A percentile compares a stretch with the other conserved stretches of the same genome.
Conservation (phyloP, 2,329 filamentous ascomycete genomes). For the Dactylellina parvicollis region DNA sequence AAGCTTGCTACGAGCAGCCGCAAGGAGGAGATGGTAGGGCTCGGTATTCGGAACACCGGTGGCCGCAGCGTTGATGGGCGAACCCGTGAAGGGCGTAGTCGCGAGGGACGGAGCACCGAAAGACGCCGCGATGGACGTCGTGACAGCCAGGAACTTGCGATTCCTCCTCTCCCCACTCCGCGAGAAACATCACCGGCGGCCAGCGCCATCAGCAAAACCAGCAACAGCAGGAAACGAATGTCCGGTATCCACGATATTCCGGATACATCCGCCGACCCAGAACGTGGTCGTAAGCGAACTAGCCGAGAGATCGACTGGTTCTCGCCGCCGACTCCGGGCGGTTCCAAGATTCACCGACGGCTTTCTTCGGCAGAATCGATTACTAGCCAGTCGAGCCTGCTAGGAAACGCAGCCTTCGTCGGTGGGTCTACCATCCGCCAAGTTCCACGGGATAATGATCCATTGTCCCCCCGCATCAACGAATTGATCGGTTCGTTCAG, state of each 20-base stretch:
- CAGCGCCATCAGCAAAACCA: constrained; percentile 30
- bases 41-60: constrained; percentile 39
- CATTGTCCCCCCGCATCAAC: constrained; percentile 34
- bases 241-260: constrained; percentile 32
- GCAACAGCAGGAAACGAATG: constrained; percentile 43
- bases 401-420: constrained; percentile 15
- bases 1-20: constrained; percentile 13
- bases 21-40: constrained; percentile 26
- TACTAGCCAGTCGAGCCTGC: constrained; percentile 12
- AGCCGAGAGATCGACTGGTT: constrained; percentile 50
- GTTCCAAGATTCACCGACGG: constrained; percentile 27
- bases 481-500: constrained; percentile 48
- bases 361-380: constrained; percentile 32
- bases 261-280: constrained; percentile 30
- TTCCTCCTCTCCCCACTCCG: constrained; percentile 28
- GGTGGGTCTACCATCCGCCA: constrained; percentile 39
- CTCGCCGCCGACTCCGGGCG: constrained; percentile 17
- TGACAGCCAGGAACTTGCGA: constrained; percentile 19
- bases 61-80: constrained; percentile 25
- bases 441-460: constrained; percentile 31
- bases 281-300: constrained; percentile 47
- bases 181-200: constrained; percentile 21
- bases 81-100: constrained; percentile 4
- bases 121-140: constrained; percentile 15
- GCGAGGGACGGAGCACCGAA: constrained; percentile 15